Evolutionary conservation across 805 yeast species (phyloP).

Genomic region (Candida awuae): DNA sequence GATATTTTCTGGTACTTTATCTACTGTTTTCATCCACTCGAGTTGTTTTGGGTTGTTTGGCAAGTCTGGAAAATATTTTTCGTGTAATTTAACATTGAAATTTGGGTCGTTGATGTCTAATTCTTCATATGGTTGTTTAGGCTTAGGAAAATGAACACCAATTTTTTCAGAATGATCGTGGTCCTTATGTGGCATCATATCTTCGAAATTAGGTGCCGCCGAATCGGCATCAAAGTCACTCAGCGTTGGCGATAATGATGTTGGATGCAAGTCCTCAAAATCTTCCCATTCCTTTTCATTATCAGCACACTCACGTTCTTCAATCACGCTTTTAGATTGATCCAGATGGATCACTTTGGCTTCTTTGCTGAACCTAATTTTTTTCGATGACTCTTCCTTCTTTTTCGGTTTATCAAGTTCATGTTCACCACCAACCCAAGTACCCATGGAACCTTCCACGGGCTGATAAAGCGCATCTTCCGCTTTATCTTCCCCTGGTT

Average conservation of each 20-base stretch:
- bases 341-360: slow-evolving; percentile 27
- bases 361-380: slow-evolving; percentile 26
- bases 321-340: slow-evolving; percentile 7
- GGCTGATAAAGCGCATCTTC: slow-evolving; percentile 25
- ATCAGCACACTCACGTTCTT: slow-evolving; percentile 1
- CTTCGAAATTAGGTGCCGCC: slow-evolving; percentile 42
- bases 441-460: slow-evolving; percentile 29
- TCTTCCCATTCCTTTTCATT: slow-evolving; percentile 41
- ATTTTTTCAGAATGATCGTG: slow-evolving; percentile 19
- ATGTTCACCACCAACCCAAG: slow-evolving; percentile 30
- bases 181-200: slow-evolving; percentile 29
- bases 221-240: slow-evolving; percentile 8
- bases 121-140: slow-evolving; percentile 29
- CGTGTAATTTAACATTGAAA: slow-evolving; percentile 71
- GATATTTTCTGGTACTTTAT: slow-evolving; percentile 31
- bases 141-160: slow-evolving; percentile 59
- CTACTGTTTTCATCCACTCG: slow-evolving; percentile 78
- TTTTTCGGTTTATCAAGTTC: slow-evolving; percentile 30
- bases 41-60: slow-evolving; percentile 75
- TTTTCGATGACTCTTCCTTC: slow-evolving; percentile 15
- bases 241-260: slow-evolving; percentile 10
- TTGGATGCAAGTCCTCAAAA: slow-evolving; percentile 41
- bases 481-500: slow-evolving; percentile 16
- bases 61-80: slow-evolving; percentile 81
- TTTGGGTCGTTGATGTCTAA: slow-evolving; percentile 66